Evolutionary conservation across 306 rosid genomes (phyloP).

Genomic region (Medicago lupulina): DNA sequence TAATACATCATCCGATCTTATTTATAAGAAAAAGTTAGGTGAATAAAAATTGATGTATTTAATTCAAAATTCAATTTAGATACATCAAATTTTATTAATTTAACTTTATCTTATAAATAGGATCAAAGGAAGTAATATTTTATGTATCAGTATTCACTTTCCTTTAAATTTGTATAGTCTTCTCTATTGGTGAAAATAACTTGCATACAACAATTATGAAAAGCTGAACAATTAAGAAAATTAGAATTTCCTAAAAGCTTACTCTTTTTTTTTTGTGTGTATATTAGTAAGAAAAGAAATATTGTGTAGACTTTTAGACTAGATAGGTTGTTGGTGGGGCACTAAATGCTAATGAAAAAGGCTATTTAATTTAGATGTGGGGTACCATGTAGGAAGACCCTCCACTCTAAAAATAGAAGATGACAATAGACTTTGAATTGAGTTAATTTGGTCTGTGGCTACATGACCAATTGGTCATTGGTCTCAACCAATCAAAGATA

Average conservation of each 20-base stretch:
- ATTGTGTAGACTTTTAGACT: neutral
- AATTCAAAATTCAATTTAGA: too few species aligned
- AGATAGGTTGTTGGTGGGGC: constrained; percentile 34
- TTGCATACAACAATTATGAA: too few species aligned
- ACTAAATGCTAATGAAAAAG: constrained; percentile 32
- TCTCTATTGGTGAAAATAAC: neutral
- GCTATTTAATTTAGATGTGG: constrained; percentile 47
- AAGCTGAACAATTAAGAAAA: neutral
- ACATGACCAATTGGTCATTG: constrained; percentile 34
- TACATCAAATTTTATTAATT: too few species aligned
- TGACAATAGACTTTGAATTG: constrained; percentile 40
- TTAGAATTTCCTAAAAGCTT: neutral
- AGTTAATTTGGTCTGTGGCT: constrained; percentile 5
- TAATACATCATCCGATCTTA: neutral
- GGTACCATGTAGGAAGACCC: constrained; percentile 42
- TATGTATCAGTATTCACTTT: neutral
- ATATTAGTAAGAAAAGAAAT: neutral
- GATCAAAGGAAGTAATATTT: too few species aligned
- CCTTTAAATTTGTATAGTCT: neutral
- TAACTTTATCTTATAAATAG: too few species aligned
- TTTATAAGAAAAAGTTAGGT: too few species aligned
- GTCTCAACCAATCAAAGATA: constrained; percentile 42
- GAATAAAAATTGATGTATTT: too few species aligned
- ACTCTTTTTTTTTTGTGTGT: neutral
- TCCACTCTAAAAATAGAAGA: constrained; percentile 37